Conservation (phyloP, 139 green algal genomes). For the Diplosphaera chodatii region DNA sequence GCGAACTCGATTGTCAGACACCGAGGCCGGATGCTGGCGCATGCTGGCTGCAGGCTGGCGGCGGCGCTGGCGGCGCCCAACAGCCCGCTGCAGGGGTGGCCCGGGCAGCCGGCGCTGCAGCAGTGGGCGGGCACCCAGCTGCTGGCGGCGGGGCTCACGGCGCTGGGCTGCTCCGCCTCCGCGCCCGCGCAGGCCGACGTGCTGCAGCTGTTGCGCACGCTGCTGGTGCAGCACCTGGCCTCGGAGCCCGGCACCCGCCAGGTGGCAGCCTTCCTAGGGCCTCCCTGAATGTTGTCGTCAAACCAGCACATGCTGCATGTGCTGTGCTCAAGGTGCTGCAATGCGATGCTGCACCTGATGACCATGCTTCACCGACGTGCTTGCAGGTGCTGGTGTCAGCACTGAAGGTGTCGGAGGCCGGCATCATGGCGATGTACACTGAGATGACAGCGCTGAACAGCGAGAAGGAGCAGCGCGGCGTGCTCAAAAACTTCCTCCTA, state of each 20-base stretch:
- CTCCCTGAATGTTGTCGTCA: no score
- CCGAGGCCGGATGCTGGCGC: no score
- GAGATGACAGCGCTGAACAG: constrained; percentile 19
- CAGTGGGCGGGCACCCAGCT: constrained; percentile 39
- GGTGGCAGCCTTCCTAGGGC: no score
- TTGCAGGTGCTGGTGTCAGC: background rate
- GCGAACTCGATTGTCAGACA: no score
- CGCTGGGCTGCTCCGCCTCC: constrained; percentile 21
- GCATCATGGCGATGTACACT: constrained; percentile 21
- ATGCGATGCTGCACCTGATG: no score
- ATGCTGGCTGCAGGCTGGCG: constrained; percentile 26
- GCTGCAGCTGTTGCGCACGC: constrained; percentile 47
- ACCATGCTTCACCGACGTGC: no score
- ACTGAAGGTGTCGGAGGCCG: background rate
- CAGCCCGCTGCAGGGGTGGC: background rate
- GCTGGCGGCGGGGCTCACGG: constrained; percentile 34
- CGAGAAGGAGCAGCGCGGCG: constrained; percentile 66
- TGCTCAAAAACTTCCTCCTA: constrained; percentile 60
- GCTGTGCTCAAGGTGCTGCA: no score
- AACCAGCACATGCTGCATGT: no score
- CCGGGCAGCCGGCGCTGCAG: constrained; percentile 13
- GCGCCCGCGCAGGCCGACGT: constrained; percentile 47
- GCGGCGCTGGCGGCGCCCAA: constrained; percentile 15
- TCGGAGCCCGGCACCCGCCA: constrained; percentile 3
- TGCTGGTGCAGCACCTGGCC: constrained; percentile 39